A percentile compares a stretch with the other conserved stretches of the same genome.
Evolutionary conservation across 2,329 filamentous ascomycete genomes (phyloP).

Genomic region (Dactylonectria estremocensis): DNA sequence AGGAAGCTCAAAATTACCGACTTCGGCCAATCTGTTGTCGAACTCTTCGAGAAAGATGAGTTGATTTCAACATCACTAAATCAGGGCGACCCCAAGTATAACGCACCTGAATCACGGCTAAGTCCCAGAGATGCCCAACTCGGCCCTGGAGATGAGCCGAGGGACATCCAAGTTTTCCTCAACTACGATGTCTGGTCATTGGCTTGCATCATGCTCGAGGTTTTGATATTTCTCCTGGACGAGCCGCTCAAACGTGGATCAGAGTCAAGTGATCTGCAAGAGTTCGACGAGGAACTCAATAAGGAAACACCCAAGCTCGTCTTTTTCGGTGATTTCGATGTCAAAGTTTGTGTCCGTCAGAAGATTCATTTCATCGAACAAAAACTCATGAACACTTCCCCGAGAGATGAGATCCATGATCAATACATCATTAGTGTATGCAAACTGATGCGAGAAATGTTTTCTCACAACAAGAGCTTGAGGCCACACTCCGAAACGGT

Average conservation of each 20-base stretch:
- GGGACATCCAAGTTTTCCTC: background rate
- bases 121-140: background rate
- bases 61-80: background rate
- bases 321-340: background rate
- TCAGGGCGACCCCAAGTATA: background rate
- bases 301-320: background rate
- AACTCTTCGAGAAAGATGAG: background rate
- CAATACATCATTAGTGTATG: background rate
- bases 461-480: background rate
- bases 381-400: background rate
- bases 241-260: background rate
- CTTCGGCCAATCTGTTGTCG: conserved; percentile 12
- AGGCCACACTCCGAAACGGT: background rate
- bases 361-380: background rate
- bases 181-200: background rate
- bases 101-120: background rate
- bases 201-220: background rate
- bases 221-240: background rate
- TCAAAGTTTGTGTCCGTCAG: background rate
- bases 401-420: background rate
- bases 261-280: background rate
- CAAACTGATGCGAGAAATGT: background rate
- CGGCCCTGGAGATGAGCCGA: background rate
- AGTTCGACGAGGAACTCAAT: background rate
- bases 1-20: conserved; percentile 19